phyloP scores from a whole-genome alignment of 768 basidiomycete genomes.

The Trametes villosa region DNA sequence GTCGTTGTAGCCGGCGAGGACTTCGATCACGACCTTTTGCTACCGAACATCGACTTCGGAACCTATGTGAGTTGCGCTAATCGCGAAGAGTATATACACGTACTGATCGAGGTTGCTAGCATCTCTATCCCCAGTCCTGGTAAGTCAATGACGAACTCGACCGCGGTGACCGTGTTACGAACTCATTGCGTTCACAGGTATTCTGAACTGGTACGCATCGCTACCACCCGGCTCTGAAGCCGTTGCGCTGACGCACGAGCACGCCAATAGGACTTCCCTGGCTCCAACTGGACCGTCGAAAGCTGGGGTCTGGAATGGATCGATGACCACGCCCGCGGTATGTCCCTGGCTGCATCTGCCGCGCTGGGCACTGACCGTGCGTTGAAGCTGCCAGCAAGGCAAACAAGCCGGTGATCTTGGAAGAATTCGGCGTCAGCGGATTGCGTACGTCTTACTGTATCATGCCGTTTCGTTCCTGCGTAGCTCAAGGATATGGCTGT shows the following conservation, averaged over 20 bases:
- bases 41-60: constrained; percentile 60
- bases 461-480: too few relatives aligned
- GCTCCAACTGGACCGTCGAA: constrained; percentile 50
- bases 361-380: background rate
- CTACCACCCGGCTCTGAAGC: background rate
- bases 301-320: constrained; percentile 41
- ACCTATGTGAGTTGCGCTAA: constrained; percentile 49
- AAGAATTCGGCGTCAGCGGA: constrained; percentile 41
- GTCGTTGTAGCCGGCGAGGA: constrained; percentile 52
- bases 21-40: constrained; percentile 50
- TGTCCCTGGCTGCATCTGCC: background rate
- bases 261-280: constrained; percentile 46
- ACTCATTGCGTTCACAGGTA: constrained; percentile 26
- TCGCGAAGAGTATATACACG: background rate
- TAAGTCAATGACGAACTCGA: constrained; percentile 3
- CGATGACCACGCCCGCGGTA: constrained; percentile 39
- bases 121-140: constrained; percentile 32
- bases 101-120: constrained; percentile 3
- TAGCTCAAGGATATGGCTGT: background rate
- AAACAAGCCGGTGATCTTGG: constrained; percentile 37
- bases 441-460: constrained; percentile 38
- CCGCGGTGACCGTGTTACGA: background rate
- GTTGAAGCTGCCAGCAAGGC: constrained; percentile 48
- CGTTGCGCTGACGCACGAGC: too few relatives aligned
- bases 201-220: constrained; percentile 32